phyloP scores from a whole-genome alignment of 306 rosid species.

The Vicia sativa region DNA sequence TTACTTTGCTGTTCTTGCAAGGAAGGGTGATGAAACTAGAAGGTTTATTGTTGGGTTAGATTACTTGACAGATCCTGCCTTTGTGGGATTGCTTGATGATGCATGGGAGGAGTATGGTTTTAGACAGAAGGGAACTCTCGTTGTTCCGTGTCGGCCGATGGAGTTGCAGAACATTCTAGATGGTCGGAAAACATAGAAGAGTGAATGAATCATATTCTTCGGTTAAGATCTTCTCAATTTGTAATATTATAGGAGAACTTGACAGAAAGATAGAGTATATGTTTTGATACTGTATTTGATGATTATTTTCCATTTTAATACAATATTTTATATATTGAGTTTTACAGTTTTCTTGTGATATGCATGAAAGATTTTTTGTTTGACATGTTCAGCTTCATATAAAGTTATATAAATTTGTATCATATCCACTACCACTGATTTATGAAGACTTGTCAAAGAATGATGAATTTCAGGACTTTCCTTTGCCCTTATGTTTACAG shows the following conservation, averaged over 20 bases:
- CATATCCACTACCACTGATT: neutral
- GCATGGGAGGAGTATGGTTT: constrained; percentile 70
- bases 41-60: constrained; percentile 59
- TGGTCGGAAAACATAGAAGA: neutral
- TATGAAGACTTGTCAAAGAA: neutral
- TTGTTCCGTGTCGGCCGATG: constrained; percentile 62
- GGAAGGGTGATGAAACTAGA: constrained; percentile 50
- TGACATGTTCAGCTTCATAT: neutral
- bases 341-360: neutral
- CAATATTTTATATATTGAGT: too few relatives aligned
- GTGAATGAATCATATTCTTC: too few relatives aligned
- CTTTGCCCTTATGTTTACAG: too few relatives aligned
- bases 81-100: constrained; percentile 57
- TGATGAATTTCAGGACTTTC: too few relatives aligned
- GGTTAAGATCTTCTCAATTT: too few relatives aligned
- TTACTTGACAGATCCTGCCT: constrained; percentile 58
- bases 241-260: too few relatives aligned
- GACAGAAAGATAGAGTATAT: too few relatives aligned
- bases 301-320: too few relatives aligned
- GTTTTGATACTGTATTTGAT: too few relatives aligned
- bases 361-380: neutral
- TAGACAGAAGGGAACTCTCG: constrained; percentile 64
- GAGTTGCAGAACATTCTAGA: constrained; percentile 61
- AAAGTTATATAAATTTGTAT: neutral
- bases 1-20: constrained; percentile 62